These are phyloP conservation scores for Tolypocladium album DNA, from an alignment of 2,329 filamentous ascomycete genomes.

Conservation along the genomic window DNA sequence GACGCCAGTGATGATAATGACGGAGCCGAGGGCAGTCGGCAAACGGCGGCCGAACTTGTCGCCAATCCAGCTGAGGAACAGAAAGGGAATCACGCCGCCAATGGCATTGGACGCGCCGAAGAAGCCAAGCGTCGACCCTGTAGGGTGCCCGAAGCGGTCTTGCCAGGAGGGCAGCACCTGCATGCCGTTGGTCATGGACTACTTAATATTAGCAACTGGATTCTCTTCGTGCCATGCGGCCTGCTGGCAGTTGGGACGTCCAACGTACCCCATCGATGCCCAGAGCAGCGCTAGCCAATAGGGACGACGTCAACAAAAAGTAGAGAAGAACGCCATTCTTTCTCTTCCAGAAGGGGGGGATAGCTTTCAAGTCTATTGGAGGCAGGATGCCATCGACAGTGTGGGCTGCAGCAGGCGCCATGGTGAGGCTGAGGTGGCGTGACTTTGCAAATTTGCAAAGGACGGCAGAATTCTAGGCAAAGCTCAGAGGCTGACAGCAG, in stretches of 20 bases:
- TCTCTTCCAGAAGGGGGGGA: conserved; percentile 22
- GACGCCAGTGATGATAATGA: conserved; percentile 27
- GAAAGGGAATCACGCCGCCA: conserved; percentile 26
- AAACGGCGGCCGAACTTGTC: conserved; percentile 22
- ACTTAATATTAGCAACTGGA: not conserved
- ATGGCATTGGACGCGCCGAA: conserved; percentile 27
- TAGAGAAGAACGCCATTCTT: conserved; percentile 32
- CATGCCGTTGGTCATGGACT: conserved; percentile 30
- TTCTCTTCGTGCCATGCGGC: not conserved
- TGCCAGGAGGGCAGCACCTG: conserved; percentile 26
- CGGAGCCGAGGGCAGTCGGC: conserved; percentile 23
- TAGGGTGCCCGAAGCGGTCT: conserved; percentile 24
- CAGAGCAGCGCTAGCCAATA: conserved; percentile 27
- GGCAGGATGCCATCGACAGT: conserved; percentile 18
- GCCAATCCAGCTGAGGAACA: conserved; percentile 23
- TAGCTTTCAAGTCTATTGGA: conserved; percentile 17
- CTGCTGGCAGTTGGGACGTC: not conserved
- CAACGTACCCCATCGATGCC: conserved; percentile 30
- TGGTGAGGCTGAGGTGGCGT: conserved; percentile 5
- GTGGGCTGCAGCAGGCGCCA: conserved; percentile 21
- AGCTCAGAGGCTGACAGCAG: not conserved
- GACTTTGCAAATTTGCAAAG: not conserved
- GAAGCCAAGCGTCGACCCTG: conserved; percentile 25
- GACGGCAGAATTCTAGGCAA: not conserved
- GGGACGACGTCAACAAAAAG: conserved; percentile 30